A percentile compares a stretch with the other conserved stretches of the same genome.
Conservation (phyloP, 108 stramenopile species). For the Aurantiochytrium sp. region DNA sequence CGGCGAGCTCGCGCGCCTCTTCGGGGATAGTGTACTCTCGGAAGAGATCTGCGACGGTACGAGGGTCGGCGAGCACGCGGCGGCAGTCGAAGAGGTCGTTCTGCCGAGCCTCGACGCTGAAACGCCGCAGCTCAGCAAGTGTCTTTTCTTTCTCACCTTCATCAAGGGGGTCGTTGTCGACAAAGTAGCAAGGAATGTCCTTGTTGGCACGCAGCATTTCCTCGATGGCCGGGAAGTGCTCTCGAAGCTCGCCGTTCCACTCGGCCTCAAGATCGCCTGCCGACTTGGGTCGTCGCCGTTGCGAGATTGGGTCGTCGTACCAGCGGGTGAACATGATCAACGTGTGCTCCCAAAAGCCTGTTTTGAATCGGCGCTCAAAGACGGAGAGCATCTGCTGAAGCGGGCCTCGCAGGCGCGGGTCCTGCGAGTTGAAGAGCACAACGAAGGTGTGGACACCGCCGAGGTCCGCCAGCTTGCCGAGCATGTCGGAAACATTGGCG, state of each 20-base stretch:
- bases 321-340: background rate
- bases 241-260: background rate
- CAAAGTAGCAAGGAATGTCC: background rate
- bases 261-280: background rate
- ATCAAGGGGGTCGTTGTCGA: background rate
- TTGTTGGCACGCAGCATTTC: background rate
- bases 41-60: background rate
- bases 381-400: background rate
- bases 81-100: background rate
- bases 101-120: background rate
- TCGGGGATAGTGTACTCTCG: background rate
- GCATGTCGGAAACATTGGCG: background rate
- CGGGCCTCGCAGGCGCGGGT: background rate
- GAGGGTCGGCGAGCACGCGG: background rate
- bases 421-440: background rate
- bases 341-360: background rate
- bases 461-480: background rate
- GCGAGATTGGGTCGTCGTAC: background rate
- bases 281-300: background rate
- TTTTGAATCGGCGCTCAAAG: background rate
- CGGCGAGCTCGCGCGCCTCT: background rate
- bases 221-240: background rate
- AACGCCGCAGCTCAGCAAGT: background rate
- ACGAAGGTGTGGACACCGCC: background rate
- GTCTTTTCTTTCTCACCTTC: background rate